Evolutionary conservation across 2,329 filamentous ascomycete species (phyloP), one percentile per base, ranked within the genome.

Genomic region (Fusarium kyushuense): DNA sequence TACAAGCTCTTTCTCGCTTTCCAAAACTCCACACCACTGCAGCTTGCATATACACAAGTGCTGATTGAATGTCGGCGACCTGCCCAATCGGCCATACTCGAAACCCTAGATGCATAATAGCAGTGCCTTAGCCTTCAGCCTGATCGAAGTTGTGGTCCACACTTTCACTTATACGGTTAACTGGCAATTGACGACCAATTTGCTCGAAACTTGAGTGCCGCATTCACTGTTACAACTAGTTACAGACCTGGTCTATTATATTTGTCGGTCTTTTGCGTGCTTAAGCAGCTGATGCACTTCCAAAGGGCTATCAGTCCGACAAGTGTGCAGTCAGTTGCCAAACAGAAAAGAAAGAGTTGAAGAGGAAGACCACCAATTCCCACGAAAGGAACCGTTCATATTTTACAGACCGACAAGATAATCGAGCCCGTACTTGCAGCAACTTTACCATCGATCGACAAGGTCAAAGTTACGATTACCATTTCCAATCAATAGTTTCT

Each of bases 141-240:
- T 61, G 27, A 46, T 36, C 49, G 40, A 68, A 29, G 52, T 52
- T 33, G 54, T 46, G 65, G 63, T 52, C 48, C 51, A 21, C 58
- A 38, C 61, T 54, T 52, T 54, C 65, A 65, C 65, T 69, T 69
- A 69, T 45, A 68, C 51, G 40, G 56, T 40, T 38, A 23, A 51
- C 29, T 42, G 57, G 30, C 32, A 53, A 35, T 33, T 25, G 7
- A 48, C 35, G 19, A 58, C 35, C 40, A 43, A 41, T 42, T 46
- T 25, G 17, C 33, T 29, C 59, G 33, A n/a, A 33, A 42, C 19
- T 45, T 54, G 38, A 25, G 19, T 25, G 51, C 21, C 33, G 42
- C 19, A 42, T 40, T 32, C 19, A 36, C 40, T 25, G 11, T 25
- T 11, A 16, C 13, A 36, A 29, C 25, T 3, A 17, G 13, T n/a